Conservation (phyloP, 1,284 basidiomycete species). For the Tetrapyrgos nigripes region DNA sequence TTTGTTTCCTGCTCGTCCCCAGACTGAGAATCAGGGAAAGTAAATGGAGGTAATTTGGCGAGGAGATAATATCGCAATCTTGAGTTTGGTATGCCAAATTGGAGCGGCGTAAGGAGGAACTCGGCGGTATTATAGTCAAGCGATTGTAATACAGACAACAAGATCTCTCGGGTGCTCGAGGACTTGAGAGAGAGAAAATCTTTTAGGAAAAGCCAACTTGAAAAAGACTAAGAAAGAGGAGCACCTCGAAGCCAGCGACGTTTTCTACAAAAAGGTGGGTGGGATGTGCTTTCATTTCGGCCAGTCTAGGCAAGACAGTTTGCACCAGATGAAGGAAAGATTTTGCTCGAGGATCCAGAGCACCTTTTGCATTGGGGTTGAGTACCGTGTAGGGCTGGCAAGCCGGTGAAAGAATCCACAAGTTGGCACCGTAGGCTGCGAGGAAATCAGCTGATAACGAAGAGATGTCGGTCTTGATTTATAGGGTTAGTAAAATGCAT, state of each 20-base stretch:
- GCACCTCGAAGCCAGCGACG: constrained; percentile 81
- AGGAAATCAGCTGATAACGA: constrained; percentile 55
- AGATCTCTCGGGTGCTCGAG: constrained; percentile 63
- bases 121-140: constrained; percentile 67
- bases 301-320: constrained; percentile 68
- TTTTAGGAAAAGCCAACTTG: background rate
- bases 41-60: constrained; percentile 55
- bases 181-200: constrained; percentile 43
- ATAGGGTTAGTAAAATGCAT: constrained; percentile 5
- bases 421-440: constrained; percentile 50
- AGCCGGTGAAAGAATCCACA: constrained; percentile 80
- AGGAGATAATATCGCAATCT: constrained; percentile 81
- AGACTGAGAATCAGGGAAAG: constrained; percentile 35
- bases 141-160: constrained; percentile 53
- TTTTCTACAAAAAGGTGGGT: constrained; percentile 73
- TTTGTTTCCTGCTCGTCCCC: constrained; percentile 43
- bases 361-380: constrained; percentile 73
- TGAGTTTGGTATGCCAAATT: constrained; percentile 81
- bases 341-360: constrained; percentile 72
- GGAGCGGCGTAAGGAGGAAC: constrained; percentile 73
- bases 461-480: constrained; percentile 66
- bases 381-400: constrained; percentile 84
- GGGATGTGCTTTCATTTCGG: constrained; percentile 50
- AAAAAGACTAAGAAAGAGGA: constrained; percentile 20
- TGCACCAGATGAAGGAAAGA: constrained; percentile 76